These are phyloP conservation scores for Penicillium canescens DNA, from an alignment of 495 filamentous ascomycete genomes.

Conservation along the genomic window DNA sequence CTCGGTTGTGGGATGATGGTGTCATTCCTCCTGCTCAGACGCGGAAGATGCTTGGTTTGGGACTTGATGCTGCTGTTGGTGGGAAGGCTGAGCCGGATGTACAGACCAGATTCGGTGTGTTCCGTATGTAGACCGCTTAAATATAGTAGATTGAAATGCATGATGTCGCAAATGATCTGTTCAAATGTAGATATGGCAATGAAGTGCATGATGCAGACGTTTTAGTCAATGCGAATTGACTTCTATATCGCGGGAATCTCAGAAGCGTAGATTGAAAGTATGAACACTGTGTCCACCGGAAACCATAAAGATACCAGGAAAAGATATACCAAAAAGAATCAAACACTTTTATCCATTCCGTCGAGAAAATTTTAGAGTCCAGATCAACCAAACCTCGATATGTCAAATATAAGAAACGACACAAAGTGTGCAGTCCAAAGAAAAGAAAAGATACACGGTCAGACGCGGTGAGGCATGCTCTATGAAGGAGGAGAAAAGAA, in stretches of 20 bases:
- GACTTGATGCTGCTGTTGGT: slow-evolving; percentile 74
- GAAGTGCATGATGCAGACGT: not conserved
- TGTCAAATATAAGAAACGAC: slow-evolving; percentile 16
- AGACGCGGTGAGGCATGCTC: slow-evolving; percentile 22
- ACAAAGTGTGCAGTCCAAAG: slow-evolving; percentile 8
- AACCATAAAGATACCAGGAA: slow-evolving; percentile 8
- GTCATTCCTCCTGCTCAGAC: slow-evolving; percentile 91
- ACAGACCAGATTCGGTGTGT: slow-evolving; percentile 86
- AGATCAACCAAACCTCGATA: slow-evolving; percentile 17
- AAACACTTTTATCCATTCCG: slow-evolving; percentile 16
- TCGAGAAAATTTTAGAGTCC: slow-evolving; percentile 13
- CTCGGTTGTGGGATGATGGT: slow-evolving; percentile 94
- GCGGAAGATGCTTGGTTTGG: slow-evolving; percentile 76
- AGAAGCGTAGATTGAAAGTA: not conserved
- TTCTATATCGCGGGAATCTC: too few species aligned
- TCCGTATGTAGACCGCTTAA: slow-evolving; percentile 72
- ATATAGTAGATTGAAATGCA: too few species aligned
- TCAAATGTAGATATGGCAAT: not conserved
- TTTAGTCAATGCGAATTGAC: too few species aligned
- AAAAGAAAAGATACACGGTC: slow-evolving; percentile 20
- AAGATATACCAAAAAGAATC: slow-evolving; percentile 12
- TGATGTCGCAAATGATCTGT: not conserved
- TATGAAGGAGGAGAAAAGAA: slow-evolving; percentile 15
- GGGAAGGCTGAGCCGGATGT: slow-evolving; percentile 58
- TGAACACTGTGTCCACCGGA: not conserved